Base-by-base conservation (phyloP, 768 basidiomycete genomes). In the Psilocybe tampanensis region DNA sequence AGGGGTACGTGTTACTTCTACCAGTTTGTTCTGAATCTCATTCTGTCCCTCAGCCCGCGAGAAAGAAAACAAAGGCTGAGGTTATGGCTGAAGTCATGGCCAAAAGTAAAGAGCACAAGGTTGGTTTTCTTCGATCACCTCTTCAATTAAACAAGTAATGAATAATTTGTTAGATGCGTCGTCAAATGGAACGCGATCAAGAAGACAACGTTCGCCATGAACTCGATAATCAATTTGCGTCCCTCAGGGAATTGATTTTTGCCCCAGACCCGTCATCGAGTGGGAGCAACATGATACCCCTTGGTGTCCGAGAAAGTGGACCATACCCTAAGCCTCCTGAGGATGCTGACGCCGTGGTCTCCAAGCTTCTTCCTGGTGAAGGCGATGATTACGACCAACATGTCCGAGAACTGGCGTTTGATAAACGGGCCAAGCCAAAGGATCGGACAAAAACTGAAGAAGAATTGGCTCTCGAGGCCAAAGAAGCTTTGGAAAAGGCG, bases 21-120 rank as follows among this genome's bases (percentile, higher is more conserved):
- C 54, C 33, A 41, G 19, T 2, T 8, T n/a, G 15, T 8, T 26
- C 43, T 17, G 55, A 47, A 18, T 44, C 54, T 54, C 50, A 45
- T 51, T 13, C 57, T 44, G n/a, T 41, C 47, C 58, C 41, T 13
- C 57, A 95, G 92, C 89, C 89, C 8, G 83, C 84, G 44, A 79
- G 87, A 57, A 97, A 96, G 73, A 96, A 92, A 74, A 85, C 88
- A 3, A 97, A 96, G 72, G 89, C 92, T 1, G 95, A 99, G 67
- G 92, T 98, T 59, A 98, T 99, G 97, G 85, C 91, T 0, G 97
- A 99, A 70, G 91, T 99, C 32, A 93, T 99, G 44, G 91, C 94
- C 1, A 99, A 98, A 74, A 95, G 94, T 74, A 99, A 99, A 73
- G 86, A 88, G 48, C 86, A 98, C 76, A 98, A 96, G 79, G 96